Percentiles rank a stretch among this genome's conserved stretches.
These are phyloP conservation scores for Kwoniella mangroviensis DNA, from an alignment of 768 basidiomycete species.

Conservation along the genomic window DNA sequence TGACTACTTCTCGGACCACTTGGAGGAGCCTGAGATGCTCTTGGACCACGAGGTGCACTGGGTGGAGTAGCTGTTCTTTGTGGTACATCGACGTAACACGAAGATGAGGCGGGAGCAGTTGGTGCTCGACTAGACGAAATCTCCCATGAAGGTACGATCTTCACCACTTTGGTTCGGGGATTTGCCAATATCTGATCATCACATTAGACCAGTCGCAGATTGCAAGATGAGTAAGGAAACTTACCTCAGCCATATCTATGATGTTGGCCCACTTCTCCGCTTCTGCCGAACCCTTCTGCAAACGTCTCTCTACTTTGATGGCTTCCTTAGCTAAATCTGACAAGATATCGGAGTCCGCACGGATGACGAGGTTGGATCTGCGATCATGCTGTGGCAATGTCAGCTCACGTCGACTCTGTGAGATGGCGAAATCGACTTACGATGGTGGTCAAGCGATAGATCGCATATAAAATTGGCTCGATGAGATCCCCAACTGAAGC, in stretches of 20 bases:
- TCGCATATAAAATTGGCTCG: conserved; percentile 22
- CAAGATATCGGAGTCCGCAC: conserved; percentile 5
- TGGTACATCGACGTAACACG: not conserved
- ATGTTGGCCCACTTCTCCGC: conserved; percentile 24
- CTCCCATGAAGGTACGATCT: conserved; percentile 17
- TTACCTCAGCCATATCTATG: conserved; percentile 33
- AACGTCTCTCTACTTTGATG: not conserved
- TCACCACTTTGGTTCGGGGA: not conserved
- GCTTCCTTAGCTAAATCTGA: conserved; percentile 22
- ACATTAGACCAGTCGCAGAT: conserved; percentile 1
- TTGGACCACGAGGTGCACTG: conserved; percentile 19
- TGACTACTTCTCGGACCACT: conserved; percentile 11
- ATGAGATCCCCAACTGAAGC: conserved; percentile 1
- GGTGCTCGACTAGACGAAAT: not conserved
- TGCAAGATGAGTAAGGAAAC: not conserved
- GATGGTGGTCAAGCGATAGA: conserved; percentile 22
- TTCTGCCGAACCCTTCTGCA: conserved; percentile 9
- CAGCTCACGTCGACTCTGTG: not conserved
- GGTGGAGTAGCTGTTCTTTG: conserved; percentile 5
- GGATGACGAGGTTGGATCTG: conserved; percentile 8
- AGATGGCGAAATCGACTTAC: conserved; percentile 14
- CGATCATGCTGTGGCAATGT: conserved; percentile 15
- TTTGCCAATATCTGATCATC: conserved; percentile 18
- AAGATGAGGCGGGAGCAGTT: conserved; percentile 3
- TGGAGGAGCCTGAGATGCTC: conserved; percentile 1